A percentile compares a stretch with the other conserved stretches of the same genome.
Conservation (phyloP, 345 rosid species). For the Lagerstroemia speciosa region DNA sequence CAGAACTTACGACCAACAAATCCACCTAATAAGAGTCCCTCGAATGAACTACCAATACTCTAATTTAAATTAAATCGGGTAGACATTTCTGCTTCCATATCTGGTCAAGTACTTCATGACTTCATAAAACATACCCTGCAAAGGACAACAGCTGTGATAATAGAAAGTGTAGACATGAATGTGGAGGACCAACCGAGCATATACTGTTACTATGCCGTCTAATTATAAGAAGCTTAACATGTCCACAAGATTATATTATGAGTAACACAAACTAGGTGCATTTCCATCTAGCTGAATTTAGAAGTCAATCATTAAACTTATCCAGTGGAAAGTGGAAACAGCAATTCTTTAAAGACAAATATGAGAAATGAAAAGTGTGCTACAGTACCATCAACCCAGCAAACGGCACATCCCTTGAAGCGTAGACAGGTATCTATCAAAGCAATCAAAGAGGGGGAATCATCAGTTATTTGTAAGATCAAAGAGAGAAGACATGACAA, state of each 20-base stretch:
- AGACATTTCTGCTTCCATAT: conserved; percentile 44
- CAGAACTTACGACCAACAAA: conserved; percentile 75
- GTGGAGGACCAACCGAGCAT: neutral
- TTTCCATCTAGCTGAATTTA: neutral
- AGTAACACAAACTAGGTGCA: neutral
- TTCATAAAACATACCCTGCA: conserved; percentile 84
- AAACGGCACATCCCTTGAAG: conserved; percentile 90
- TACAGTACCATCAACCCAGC: conserved; percentile 80
- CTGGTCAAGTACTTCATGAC: conserved; percentile 53
- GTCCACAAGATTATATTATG: neutral
- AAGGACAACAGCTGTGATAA: neutral
- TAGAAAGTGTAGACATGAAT: neutral
- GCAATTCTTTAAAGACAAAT: neutral
- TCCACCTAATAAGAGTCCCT: conserved; percentile 86
- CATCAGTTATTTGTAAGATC: neutral
- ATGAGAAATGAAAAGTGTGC: conserved; percentile 5
- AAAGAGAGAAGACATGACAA: too few species aligned
- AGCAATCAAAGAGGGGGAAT: neutral
- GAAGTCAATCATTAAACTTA: neutral
- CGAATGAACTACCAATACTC: conserved; percentile 44
- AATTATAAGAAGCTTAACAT: neutral
- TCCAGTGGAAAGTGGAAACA: neutral
- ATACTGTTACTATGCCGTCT: neutral
- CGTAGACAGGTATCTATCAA: conserved; percentile 73
- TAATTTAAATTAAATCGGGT: conserved; percentile 30